Percentiles rank a stretch among this genome's conserved stretches.
Conservation (phyloP, 2,329 filamentous ascomycete species). For the Penicillium sp. region DNA sequence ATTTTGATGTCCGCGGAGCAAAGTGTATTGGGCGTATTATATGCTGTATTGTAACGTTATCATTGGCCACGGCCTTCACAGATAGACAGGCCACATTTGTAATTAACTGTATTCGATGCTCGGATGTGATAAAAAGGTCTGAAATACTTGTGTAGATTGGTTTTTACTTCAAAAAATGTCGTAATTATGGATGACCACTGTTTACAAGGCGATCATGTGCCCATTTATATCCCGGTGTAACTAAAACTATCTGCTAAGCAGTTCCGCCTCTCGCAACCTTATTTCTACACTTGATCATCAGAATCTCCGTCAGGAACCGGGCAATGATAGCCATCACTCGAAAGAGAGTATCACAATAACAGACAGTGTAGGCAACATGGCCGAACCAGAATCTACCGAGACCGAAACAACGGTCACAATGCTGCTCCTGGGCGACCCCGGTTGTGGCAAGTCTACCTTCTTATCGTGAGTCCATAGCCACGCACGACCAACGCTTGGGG, state of each 20-base stretch:
- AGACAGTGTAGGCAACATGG: constrained; percentile 11
- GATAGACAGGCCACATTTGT: neutral
- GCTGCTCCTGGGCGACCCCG: constrained; percentile 61
- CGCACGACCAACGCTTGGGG: neutral
- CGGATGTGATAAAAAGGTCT: too few species aligned
- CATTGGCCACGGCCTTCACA: accelerated
- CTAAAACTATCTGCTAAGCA: neutral
- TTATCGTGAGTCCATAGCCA: constrained; percentile 56
- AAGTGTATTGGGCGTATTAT: constrained; percentile 15
- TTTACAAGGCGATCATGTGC: neutral
- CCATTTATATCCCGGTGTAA: constrained; percentile 13
- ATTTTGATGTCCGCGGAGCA: constrained; percentile 19
- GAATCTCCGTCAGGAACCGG: neutral
- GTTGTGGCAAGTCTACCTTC: constrained; percentile 66
- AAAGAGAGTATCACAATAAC: neutral
- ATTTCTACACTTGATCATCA: neutral
- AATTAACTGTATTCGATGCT: neutral
- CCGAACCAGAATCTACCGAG: constrained; percentile 9
- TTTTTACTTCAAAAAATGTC: neutral
- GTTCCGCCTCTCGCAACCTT: constrained; percentile 2
- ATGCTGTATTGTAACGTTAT: constrained; percentile 10
- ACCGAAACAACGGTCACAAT: constrained; percentile 41
- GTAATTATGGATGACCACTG: neutral
- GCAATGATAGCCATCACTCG: neutral
- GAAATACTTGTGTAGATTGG: neutral